Conservation (phyloP, 805 yeast genomes). For the Candida stauntonica region DNA sequence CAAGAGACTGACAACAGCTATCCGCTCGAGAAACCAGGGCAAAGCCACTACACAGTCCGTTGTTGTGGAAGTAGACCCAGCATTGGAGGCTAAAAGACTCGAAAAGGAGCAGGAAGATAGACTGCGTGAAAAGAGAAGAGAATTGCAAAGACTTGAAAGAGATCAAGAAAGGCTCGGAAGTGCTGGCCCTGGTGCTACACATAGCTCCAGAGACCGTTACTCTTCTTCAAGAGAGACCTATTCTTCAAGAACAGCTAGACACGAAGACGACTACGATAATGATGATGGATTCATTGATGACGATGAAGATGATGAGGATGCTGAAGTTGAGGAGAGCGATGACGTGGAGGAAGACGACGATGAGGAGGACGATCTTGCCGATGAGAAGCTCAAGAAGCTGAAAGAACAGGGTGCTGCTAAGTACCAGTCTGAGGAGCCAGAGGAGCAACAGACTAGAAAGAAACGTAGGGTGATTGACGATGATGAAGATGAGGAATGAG, state of each 20-base stretch:
- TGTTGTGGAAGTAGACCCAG: slow-evolving; percentile 56
- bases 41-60: slow-evolving; percentile 36
- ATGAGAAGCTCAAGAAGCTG: slow-evolving; percentile 26
- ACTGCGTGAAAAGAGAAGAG: slow-evolving; percentile 62
- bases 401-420: slow-evolving; percentile 47
- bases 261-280: slow-evolving; percentile 39
- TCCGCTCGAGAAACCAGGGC: slow-evolving; percentile 35
- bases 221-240: slow-evolving; percentile 17
- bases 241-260: slow-evolving; percentile 26
- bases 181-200: slow-evolving; percentile 29
- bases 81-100: slow-evolving; percentile 57
- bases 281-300: slow-evolving; percentile 33
- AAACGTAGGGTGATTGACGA: slow-evolving; percentile 47
- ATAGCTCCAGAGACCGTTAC: slow-evolving; percentile 12
- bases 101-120: slow-evolving; percentile 65
- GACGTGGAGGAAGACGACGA: slow-evolving; percentile 34
- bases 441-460: slow-evolving; percentile 29
- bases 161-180: slow-evolving; percentile 59
- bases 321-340: slow-evolving; percentile 28
- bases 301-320: slow-evolving; percentile 50
- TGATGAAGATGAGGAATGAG: slow-evolving; percentile 46
- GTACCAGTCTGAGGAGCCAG: slow-evolving; percentile 33
- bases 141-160: slow-evolving; percentile 44
- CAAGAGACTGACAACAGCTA: slow-evolving; percentile 68
- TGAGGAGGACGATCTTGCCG: slow-evolving; percentile 47